These are phyloP conservation scores for Daldinia sp. DNA, from an alignment of 2,329 filamentous ascomycete genomes.

Conservation along the genomic window DNA sequence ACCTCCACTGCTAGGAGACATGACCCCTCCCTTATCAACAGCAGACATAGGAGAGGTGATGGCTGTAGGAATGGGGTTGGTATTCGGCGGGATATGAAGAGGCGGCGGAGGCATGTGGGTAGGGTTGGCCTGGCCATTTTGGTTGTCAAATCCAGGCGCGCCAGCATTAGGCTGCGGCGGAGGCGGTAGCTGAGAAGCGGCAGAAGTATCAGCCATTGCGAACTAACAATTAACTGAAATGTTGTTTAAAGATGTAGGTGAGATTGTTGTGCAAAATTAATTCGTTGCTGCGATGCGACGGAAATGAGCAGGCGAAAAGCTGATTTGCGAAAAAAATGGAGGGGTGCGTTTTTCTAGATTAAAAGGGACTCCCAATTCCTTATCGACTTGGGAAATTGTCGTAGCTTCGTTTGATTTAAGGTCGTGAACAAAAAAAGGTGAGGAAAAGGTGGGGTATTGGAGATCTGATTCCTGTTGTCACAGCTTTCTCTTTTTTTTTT, in stretches of 20 bases:
- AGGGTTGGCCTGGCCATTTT: slow-evolving; percentile 77
- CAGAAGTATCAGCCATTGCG: slow-evolving; percentile 82
- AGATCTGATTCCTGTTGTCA: slow-evolving; percentile 37
- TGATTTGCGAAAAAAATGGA: slow-evolving; percentile 29
- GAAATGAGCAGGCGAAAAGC: slow-evolving; percentile 20
- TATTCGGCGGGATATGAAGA: slow-evolving; percentile 95
- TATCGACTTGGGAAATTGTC: slow-evolving; percentile 36
- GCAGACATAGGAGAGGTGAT: slow-evolving; percentile 88
- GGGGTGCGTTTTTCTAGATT: slow-evolving; percentile 30
- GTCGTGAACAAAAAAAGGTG: slow-evolving; percentile 36
- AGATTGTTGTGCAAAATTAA: slow-evolving; percentile 34
- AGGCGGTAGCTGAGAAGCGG: slow-evolving; percentile 74
- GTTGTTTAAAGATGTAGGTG: slow-evolving; percentile 15
- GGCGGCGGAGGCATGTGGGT: slow-evolving; percentile 90
- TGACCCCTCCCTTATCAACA: slow-evolving; percentile 70
- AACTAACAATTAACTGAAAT: slow-evolving; percentile 39
- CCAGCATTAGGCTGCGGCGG: slow-evolving; percentile 76
- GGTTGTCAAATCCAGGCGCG: slow-evolving; percentile 81
- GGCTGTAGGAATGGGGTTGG: slow-evolving; percentile 91
- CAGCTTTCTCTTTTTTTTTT: background rate
- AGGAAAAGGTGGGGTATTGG: slow-evolving; percentile 43
- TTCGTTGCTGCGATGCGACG: slow-evolving; percentile 28
- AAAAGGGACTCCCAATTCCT: slow-evolving; percentile 32
- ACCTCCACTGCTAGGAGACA: slow-evolving; percentile 86
- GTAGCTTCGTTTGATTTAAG: slow-evolving; percentile 46